Percentiles rank a stretch among this genome's conserved stretches.
phyloP scores from a whole-genome alignment of 1,139 yeast genomes.

The Candida tunisiensis region DNA sequence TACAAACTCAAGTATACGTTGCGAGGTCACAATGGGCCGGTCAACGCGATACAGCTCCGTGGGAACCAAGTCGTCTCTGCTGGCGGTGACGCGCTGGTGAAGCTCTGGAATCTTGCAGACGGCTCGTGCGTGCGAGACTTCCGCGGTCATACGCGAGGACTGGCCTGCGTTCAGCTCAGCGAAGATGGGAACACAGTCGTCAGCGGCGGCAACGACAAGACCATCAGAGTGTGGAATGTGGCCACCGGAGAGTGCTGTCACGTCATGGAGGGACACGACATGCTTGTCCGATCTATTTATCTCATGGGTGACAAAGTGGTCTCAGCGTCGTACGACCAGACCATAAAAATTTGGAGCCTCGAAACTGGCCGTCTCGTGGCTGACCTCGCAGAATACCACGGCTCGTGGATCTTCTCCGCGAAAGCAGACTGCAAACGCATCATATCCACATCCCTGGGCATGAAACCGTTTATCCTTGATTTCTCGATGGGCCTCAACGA shows the following conservation, averaged over 20 bases:
- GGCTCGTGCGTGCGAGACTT: constrained; percentile 12
- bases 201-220: constrained; percentile 21
- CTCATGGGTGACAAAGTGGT: constrained; percentile 12
- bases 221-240: constrained; percentile 18
- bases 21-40: constrained; percentile 19
- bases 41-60: constrained; percentile 16
- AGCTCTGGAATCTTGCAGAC: constrained; percentile 14
- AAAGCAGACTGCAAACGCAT: constrained; percentile 14
- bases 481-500: constrained; percentile 5
- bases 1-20: constrained; percentile 7
- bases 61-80: constrained; percentile 17
- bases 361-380: constrained; percentile 12
- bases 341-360: constrained; percentile 21
- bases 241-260: constrained; percentile 13
- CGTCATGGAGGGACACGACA: constrained; percentile 15
- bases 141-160: constrained; percentile 19
- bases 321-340: constrained; percentile 22
- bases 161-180: constrained; percentile 19
- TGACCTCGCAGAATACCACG: constrained; percentile 16
- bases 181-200: constrained; percentile 10
- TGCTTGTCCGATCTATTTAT: constrained; percentile 17
- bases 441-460: constrained; percentile 18
- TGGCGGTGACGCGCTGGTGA: constrained; percentile 19
- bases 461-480: constrained; percentile 17
- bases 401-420: constrained; percentile 20